Evolutionary conservation across 139 green algal species (phyloP).

Genomic region (Pycnococcus provasolii): DNA sequence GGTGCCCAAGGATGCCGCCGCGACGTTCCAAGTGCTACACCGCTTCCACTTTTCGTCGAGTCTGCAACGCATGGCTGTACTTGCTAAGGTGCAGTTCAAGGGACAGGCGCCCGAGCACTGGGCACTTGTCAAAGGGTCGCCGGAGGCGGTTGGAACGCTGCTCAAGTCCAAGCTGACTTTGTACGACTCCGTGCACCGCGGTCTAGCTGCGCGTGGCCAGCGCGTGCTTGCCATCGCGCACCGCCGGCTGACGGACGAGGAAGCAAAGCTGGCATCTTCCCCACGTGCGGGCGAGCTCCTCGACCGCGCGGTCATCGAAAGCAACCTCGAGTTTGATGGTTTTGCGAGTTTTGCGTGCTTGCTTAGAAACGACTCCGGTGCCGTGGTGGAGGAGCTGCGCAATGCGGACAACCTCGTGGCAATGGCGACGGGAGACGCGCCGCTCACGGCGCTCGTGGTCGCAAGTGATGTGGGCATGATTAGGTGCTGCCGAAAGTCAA

Average conservation of each 20-base stretch:
- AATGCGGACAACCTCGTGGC: constrained; percentile 9
- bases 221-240: constrained; percentile 28
- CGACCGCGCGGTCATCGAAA: constrained; percentile 17
- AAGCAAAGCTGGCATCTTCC: not conserved
- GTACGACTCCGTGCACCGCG: constrained; percentile 26
- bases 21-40: constrained; percentile 14
- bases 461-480: not conserved
- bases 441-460: constrained; percentile 29
- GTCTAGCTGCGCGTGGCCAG: constrained; percentile 22
- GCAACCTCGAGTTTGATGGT: constrained; percentile 21
- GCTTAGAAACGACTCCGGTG: constrained; percentile 20
- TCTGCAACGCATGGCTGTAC: constrained; percentile 17
- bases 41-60: constrained; percentile 20
- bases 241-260: constrained; percentile 2
- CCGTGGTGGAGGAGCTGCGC: constrained; percentile 19
- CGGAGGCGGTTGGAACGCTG: constrained; percentile 22
- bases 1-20: not conserved
- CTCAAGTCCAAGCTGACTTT: constrained; percentile 8
- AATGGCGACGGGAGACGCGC: constrained; percentile 31
- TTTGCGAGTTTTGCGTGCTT: constrained; percentile 28
- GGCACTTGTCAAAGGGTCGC: constrained; percentile 28
- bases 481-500: too few species aligned
- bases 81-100: constrained; percentile 4
- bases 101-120: not conserved
- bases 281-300: not conserved